phyloP scores from a whole-genome alignment of 306 rosid species.

The Spatholobus suberectus region DNA sequence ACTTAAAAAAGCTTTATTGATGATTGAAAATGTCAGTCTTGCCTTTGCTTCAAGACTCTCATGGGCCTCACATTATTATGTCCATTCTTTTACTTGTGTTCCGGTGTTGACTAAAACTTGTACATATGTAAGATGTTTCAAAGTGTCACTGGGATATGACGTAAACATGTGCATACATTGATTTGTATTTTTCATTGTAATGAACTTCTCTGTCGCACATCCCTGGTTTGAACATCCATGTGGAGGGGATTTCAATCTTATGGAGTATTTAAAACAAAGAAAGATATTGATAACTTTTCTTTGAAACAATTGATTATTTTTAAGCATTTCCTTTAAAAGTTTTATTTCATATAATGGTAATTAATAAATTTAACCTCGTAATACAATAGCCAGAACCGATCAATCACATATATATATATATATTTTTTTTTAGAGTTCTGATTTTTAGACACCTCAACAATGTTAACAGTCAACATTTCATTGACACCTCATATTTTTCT shows the following conservation, averaged over 20 bases:
- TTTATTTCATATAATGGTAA: no score
- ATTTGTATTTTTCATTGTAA: slow-evolving; percentile 8
- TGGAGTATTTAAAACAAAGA: no score
- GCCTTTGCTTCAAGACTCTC: slow-evolving; percentile 30
- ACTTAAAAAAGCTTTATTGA: slow-evolving; percentile 2
- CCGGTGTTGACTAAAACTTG: slow-evolving; percentile 38
- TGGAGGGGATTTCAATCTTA: no score
- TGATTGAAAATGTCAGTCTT: slow-evolving; percentile 31
- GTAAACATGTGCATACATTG: slow-evolving; percentile 39
- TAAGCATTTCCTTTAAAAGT: no score
- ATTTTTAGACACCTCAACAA: no score
- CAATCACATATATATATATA: no score
- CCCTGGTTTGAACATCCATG: not conserved
- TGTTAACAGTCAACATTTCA: no score
- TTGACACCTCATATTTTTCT: no score
- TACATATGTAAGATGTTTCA: slow-evolving; percentile 47
- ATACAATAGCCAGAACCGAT: no score
- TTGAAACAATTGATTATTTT: no score
- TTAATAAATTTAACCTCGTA: no score
- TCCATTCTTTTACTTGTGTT: slow-evolving; percentile 28
- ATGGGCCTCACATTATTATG: not conserved
- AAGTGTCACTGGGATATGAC: slow-evolving; percentile 36
- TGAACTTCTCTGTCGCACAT: not conserved
- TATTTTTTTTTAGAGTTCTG: no score
- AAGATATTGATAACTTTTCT: not conserved